These are phyloP conservation scores for Parietaria judaica DNA, from an alignment of 306 rosid species.

Conservation along the genomic window DNA sequence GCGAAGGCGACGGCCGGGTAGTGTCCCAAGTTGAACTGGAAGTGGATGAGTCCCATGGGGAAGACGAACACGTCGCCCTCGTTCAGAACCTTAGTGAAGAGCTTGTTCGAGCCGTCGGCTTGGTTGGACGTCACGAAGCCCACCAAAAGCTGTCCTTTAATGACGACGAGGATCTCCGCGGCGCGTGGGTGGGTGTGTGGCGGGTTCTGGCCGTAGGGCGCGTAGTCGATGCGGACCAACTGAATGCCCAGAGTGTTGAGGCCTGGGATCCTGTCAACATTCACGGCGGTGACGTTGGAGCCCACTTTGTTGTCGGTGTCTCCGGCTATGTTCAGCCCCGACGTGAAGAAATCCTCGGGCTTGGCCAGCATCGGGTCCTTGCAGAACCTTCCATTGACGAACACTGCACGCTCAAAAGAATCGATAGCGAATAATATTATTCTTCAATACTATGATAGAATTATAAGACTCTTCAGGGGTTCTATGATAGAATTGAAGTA, in stretches of 20 bases:
- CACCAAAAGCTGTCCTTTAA: conserved; percentile 21
- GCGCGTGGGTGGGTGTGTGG: conserved; percentile 9
- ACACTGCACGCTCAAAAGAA: conserved; percentile 17
- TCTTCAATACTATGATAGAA: too few species aligned
- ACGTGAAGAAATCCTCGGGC: conserved; percentile 24
- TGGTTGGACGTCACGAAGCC: conserved; percentile 27
- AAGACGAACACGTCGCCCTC: conserved; percentile 1
- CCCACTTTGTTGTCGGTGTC: conserved; percentile 8
- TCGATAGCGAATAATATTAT: not conserved
- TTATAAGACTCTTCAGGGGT: too few species aligned
- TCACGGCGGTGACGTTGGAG: conserved; percentile 8
- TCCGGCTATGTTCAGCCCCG: conserved; percentile 6
- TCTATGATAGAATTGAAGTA: too few species aligned
- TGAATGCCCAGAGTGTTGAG: conserved; percentile 7
- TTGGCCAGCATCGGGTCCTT: conserved; percentile 20
- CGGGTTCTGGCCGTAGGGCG: conserved; percentile 9
- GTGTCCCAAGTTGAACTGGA: conserved; percentile 26
- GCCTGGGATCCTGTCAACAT: conserved; percentile 14
- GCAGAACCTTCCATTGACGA: conserved; percentile 36
- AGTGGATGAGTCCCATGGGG: conserved; percentile 18
- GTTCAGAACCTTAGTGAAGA: not conserved
- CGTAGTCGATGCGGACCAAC: conserved; percentile 8
- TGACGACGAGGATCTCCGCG: conserved; percentile 18
- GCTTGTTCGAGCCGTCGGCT: not conserved
- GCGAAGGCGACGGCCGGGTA: conserved; percentile 13